Conservation (phyloP, 805 yeast genomes). For the Schwanniomyces occidentalis region DNA sequence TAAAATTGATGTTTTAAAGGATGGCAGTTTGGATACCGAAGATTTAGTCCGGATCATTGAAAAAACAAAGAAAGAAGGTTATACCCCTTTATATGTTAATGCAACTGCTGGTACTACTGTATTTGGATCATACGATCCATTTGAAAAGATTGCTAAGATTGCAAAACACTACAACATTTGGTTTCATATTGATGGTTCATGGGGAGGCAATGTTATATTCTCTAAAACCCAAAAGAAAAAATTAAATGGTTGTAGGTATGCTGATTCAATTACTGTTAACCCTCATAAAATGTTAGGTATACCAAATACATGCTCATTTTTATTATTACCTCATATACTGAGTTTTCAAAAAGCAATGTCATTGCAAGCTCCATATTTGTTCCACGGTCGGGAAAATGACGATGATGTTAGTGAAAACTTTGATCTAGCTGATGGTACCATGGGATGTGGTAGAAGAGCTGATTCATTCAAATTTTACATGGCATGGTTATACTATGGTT, state of each 20-base stretch:
- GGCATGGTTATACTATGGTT: conserved; percentile 81
- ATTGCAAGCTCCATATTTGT: conserved; percentile 74
- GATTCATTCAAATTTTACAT: conserved; percentile 78
- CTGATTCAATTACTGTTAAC: conserved; percentile 75
- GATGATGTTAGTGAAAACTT: conserved; percentile 51
- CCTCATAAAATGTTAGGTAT: conserved; percentile 92
- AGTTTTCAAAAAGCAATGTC: conserved; percentile 73
- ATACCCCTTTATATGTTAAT: conserved; percentile 70
- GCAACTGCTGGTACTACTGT: conserved; percentile 92
- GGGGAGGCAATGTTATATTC: conserved; percentile 87
- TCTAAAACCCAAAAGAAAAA: conserved; percentile 46
- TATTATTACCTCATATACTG: conserved; percentile 67
- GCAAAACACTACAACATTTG: conserved; percentile 60
- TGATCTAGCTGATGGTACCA: conserved; percentile 85
- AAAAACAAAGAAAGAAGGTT: conserved; percentile 51
- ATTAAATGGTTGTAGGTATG: conserved; percentile 61
- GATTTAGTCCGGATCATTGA: conserved; percentile 48
- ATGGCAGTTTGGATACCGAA: conserved; percentile 57
- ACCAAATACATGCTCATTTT: conserved; percentile 74
- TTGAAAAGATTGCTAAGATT: conserved; percentile 52
- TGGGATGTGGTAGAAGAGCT: conserved; percentile 89
- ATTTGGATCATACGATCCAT: conserved; percentile 77
- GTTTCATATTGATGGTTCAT: conserved; percentile 87
- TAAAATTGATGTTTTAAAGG: conserved; percentile 56
- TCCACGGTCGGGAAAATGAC: conserved; percentile 57